A percentile compares a stretch with the other conserved stretches of the same genome.
These are phyloP conservation scores for Epichloe baconii DNA, from an alignment of 2,329 filamentous ascomycete genomes.

Conservation along the genomic window DNA sequence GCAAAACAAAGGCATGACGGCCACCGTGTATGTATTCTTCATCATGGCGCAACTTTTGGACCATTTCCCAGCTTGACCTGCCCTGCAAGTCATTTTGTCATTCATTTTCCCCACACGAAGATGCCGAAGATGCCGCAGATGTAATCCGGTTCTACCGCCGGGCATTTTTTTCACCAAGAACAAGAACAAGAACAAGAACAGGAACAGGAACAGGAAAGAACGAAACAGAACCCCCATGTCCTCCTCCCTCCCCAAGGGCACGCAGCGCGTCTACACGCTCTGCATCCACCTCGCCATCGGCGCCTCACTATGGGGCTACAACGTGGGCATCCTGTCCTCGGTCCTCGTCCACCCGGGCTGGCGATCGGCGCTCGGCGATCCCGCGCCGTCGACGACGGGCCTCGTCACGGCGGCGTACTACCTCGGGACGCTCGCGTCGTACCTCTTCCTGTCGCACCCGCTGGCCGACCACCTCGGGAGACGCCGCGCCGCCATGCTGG, in stretches of 20 bases:
- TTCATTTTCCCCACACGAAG: no score
- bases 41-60: no score
- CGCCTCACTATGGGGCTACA: conserved; percentile 45
- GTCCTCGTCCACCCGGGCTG: conserved; percentile 44
- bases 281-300: conserved; percentile 42
- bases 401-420: conserved; percentile 46
- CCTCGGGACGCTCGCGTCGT: conserved; percentile 40
- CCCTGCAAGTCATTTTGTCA: no score
- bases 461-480: conserved; percentile 38
- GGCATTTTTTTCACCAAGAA: no score
- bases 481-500: conserved; percentile 34
- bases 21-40: no score
- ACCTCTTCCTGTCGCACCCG: conserved; percentile 39
- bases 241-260: conserved; percentile 5
- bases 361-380: conserved; percentile 30
- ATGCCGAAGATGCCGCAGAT: rapidly evolving
- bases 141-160: no score
- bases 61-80: no score
- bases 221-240: neutral
- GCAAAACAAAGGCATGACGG: no score
- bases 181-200: neutral
- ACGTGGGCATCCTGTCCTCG: conserved; percentile 43
- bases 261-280: conserved; percentile 28
- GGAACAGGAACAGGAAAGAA: neutral
- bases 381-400: conserved; percentile 32